Conservation (phyloP, 1,284 basidiomycete species). For the Rugosomyces carneus region DNA sequence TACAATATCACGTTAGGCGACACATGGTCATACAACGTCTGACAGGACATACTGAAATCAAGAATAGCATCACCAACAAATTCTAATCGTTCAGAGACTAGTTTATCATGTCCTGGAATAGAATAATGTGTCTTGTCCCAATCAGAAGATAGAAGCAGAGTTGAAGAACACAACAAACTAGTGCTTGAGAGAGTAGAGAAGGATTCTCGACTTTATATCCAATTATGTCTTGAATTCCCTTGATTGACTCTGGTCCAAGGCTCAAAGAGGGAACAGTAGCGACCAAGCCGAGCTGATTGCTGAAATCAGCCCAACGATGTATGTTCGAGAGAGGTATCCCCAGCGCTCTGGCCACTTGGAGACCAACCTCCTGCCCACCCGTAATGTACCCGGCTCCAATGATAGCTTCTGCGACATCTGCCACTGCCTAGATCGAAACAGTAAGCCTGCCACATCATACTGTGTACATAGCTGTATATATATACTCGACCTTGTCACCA, state of each 20-base stretch:
- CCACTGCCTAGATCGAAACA: conserved; percentile 50
- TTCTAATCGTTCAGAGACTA: conserved; percentile 68
- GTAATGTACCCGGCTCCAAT: conserved; percentile 74
- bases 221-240: conserved; percentile 56
- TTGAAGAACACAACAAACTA: conserved; percentile 40
- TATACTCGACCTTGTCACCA: conserved; percentile 61
- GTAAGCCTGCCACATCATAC: not conserved
- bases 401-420: conserved; percentile 77
- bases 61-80: conserved; percentile 80
- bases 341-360: conserved; percentile 57
- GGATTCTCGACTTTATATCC: conserved; percentile 55
- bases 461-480: not conserved
- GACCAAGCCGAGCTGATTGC: conserved; percentile 32
- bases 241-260: conserved; percentile 39
- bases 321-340: conserved; percentile 55
- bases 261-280: conserved; percentile 35
- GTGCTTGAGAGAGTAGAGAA: conserved; percentile 60
- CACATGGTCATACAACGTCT: conserved; percentile 1
- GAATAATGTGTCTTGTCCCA: conserved; percentile 56
- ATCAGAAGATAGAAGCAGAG: conserved; percentile 5
- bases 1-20: conserved; percentile 26
- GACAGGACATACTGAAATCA: conserved; percentile 57
- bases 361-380: conserved; percentile 57
- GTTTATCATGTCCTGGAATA: conserved; percentile 44
- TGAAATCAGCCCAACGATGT: conserved; percentile 67